Evolutionary conservation across 2,329 filamentous ascomycete genomes (phyloP).

Genomic region (Trichoderma gracile): DNA sequence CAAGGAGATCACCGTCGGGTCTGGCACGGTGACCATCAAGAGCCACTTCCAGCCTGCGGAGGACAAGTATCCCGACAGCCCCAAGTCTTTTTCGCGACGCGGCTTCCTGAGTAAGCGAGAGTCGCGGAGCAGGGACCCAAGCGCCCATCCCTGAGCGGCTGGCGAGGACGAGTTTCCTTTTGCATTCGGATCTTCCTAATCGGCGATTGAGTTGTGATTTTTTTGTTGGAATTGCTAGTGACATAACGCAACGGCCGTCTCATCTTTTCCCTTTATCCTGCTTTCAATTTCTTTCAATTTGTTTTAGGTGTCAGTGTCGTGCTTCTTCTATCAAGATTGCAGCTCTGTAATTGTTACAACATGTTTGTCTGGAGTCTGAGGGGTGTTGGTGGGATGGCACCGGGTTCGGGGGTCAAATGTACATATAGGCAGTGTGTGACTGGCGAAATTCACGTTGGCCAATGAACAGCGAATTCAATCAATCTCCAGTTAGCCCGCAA

Average conservation of each 20-base stretch:
- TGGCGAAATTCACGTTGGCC: not conserved
- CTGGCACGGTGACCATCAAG: conserved; percentile 69
- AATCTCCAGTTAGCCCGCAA: too few relatives aligned
- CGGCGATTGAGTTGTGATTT: not conserved
- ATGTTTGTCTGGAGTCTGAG: conserved; percentile 8
- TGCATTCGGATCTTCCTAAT: not conserved
- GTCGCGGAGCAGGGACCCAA: conserved; percentile 47
- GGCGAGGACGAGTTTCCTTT: not conserved
- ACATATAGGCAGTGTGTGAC: conserved; percentile 4
- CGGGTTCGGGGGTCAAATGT: not conserved
- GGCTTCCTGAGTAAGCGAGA: conserved; percentile 59
- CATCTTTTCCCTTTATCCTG: not conserved
- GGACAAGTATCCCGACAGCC: conserved; percentile 46
- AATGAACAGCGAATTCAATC: too few relatives aligned
- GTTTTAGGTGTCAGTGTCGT: too few relatives aligned
- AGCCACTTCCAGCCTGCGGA: conserved; percentile 67
- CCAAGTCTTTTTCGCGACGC: conserved; percentile 50
- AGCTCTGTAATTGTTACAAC: not conserved
- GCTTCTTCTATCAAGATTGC: not conserved
- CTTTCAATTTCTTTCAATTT: not conserved
- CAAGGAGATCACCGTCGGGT: conserved; percentile 73
- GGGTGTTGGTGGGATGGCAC: not conserved
- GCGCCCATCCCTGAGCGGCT: conserved; percentile 37
- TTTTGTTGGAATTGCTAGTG: not conserved
- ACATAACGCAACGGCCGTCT: not conserved